Evolutionary conservation across 495 filamentous ascomycete species (phyloP), one percentile per base, ranked within the genome.

Genomic region (Aspergillus biplanus): DNA sequence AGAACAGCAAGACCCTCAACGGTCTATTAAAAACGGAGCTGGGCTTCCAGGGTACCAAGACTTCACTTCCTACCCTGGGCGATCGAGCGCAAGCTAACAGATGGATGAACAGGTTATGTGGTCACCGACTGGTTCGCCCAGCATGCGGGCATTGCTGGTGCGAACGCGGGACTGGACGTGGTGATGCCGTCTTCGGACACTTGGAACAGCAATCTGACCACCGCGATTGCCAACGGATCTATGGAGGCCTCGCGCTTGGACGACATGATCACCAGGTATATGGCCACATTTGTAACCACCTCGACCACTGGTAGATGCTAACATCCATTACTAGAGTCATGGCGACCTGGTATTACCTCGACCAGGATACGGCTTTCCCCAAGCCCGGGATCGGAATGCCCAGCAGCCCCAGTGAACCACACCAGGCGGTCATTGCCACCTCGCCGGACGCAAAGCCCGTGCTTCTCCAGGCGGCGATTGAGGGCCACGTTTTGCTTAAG

Each of bases 271-370:
- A 78, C 67, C 81, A 33, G 81, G 91, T 58, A 86, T 9, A 33
- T 52, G 64, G 55, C 90, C 15, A n/a, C 2, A 49, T 18, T n/a
- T 7, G 46, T n/a, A 15, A 48, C 44, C 5, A 13, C 16, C n/a
- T n/a, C n/a, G 44, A 15, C 44, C 16, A 90, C 92, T 59, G 85
- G 90, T 66, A 85, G 88, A 64, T 48, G 46, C 12, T 15, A 1
- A 48, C 16, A 48, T 3, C 1, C 46, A 21, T 5, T 5, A 72
- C 87, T 59, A 86, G 92, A 33, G 85, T 95, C 58, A 88, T 96
- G 5, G 92, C 92, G 0, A 81, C 91, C 0, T 95, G 91, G 91
- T 96, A 93, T 74, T 88, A 92, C 68, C 74, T 93, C 21, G 86
- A 87, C 5, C 91, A 95, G 72, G 89, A 93, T 65, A 83, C 88